Percentiles rank a stretch among this genome's conserved stretches.
phyloP scores from a whole-genome alignment of 495 filamentous ascomycete genomes.

The Talaromyces wortmannii region DNA sequence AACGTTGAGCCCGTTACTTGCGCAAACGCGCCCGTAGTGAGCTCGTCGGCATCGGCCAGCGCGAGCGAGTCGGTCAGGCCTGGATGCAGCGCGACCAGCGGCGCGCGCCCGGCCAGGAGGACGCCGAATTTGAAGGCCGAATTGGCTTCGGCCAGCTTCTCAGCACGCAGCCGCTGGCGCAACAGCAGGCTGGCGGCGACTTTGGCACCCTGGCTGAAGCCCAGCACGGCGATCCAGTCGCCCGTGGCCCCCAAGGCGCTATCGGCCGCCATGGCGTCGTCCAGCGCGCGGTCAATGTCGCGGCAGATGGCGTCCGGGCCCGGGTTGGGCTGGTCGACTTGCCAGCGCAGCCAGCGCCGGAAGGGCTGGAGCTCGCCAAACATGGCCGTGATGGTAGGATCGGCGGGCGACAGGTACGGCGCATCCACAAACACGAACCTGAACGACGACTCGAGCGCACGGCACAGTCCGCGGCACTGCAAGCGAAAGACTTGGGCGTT shows the following conservation, averaged over 20 bases:
- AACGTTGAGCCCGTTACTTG: slow-evolving; percentile 1
- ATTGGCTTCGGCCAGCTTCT: background rate
- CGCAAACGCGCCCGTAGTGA: slow-evolving; percentile 13
- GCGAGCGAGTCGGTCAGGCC: slow-evolving; percentile 40
- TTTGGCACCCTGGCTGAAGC: slow-evolving; percentile 11
- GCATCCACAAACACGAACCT: slow-evolving; percentile 22
- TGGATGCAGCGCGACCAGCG: slow-evolving; percentile 41
- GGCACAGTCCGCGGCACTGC: slow-evolving; percentile 17
- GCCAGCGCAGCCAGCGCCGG: slow-evolving; percentile 50
- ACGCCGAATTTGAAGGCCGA: slow-evolving; percentile 27
- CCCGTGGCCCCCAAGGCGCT: slow-evolving; percentile 20
- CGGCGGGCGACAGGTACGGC: slow-evolving; percentile 18
- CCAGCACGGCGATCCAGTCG: slow-evolving; percentile 44
- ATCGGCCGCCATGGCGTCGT: slow-evolving; percentile 6
- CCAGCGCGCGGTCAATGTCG: slow-evolving; percentile 3
- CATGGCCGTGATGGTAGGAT: slow-evolving; percentile 28
- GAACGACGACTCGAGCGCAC: slow-evolving; percentile 13
- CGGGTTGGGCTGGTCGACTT: slow-evolving; percentile 20
- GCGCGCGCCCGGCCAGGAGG: slow-evolving; percentile 49
- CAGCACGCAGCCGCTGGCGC: slow-evolving; percentile 15
- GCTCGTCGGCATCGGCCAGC: slow-evolving; percentile 47
- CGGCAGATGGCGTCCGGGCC: slow-evolving; percentile 1
- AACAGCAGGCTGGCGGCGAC: slow-evolving; percentile 5
- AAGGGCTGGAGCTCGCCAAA: slow-evolving; percentile 48
- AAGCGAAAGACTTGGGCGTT: slow-evolving; percentile 17